These are phyloP conservation scores for Aspergillus awamori DNA, from an alignment of 2,329 filamentous ascomycete species.

Conservation along the genomic window DNA sequence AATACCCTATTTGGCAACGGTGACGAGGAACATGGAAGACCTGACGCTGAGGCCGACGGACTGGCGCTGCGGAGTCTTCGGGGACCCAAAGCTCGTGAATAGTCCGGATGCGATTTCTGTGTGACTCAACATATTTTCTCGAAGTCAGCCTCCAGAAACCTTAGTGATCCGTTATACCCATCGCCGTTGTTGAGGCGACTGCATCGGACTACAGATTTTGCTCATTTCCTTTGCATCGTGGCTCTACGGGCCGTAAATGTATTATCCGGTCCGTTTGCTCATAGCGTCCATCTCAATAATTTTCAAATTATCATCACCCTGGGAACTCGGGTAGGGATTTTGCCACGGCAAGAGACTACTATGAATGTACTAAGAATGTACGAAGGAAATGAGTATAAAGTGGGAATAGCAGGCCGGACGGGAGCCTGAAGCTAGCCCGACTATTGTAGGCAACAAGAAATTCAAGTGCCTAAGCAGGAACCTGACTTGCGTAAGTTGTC, in stretches of 20 bases:
- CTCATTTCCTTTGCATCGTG: background rate
- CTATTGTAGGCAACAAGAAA: background rate
- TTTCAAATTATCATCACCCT: background rate
- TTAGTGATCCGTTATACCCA: background rate
- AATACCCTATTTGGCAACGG: slow-evolving; percentile 39
- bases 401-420: background rate
- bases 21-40: slow-evolving; percentile 33
- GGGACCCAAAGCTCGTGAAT: slow-evolving; percentile 25
- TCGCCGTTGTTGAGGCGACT: background rate
- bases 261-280: background rate
- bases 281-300: background rate
- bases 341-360: background rate
- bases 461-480: background rate
- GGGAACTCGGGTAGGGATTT: background rate
- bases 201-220: background rate
- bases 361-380: background rate
- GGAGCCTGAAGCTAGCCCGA: background rate
- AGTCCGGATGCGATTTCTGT: background rate
- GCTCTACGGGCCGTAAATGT: background rate
- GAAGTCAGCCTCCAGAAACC: background rate
- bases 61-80: slow-evolving; percentile 45
- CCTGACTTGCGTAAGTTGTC: background rate
- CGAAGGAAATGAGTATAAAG: background rate
- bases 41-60: slow-evolving; percentile 40
- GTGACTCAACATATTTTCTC: background rate